Conservation (phyloP, 106 monocot species). For the Dioscorea zingiberensis region DNA sequence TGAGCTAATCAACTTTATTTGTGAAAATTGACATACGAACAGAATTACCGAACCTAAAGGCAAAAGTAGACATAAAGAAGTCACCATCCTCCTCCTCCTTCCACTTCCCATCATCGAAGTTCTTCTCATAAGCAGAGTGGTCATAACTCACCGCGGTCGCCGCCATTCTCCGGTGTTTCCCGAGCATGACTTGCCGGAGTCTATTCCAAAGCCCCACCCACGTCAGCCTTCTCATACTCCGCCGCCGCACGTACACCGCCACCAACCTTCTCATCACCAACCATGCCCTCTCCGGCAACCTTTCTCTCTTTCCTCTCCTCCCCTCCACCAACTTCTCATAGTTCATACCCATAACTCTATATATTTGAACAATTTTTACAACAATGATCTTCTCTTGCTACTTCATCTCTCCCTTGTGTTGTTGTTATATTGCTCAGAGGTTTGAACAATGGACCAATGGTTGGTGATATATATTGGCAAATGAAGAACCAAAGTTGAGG, state of each 20-base stretch:
- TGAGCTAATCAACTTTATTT: no score
- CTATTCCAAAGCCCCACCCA: conserved; percentile 19
- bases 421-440: neutral
- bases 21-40: conserved; percentile 1
- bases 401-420: neutral
- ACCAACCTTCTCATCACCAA: conserved; percentile 14
- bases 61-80: no score
- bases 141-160: conserved; percentile 14
- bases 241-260: conserved; percentile 6
- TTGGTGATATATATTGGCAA: no score
- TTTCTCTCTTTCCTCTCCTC: neutral
- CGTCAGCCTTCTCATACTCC: neutral
- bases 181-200: conserved; percentile 8
- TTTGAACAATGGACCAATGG: no score
- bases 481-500: no score
- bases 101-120: conserved; percentile 52
- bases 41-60: conserved; percentile 13
- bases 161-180: neutral
- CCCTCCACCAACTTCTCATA: conserved; percentile 17
- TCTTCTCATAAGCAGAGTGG: conserved; percentile 21
- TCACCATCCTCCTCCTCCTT: conserved; percentile 35
- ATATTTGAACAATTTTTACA: neutral
- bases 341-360: neutral
- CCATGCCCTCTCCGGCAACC: conserved; percentile 15
- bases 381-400: neutral